phyloP scores from a whole-genome alignment of 2,329 filamentous ascomycete species.

The Colletotrichum liriopes region DNA sequence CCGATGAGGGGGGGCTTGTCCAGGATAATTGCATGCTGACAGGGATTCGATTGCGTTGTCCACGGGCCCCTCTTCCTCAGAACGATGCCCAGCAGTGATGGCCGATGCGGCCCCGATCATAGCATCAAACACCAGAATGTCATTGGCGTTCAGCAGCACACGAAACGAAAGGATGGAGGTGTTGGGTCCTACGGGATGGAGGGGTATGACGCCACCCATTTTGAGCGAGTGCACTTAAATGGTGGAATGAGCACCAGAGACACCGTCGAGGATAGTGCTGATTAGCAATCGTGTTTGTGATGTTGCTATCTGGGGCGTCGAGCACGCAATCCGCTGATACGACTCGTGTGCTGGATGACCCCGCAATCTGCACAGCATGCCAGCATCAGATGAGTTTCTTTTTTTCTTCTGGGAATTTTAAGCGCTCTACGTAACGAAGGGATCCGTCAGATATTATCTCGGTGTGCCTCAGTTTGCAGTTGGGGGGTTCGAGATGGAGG shows the following conservation, averaged over 20 bases:
- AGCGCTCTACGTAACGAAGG: not conserved
- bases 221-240: slow-evolving; percentile 1
- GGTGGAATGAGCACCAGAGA: slow-evolving; percentile 5
- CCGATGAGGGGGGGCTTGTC: slow-evolving; percentile 32
- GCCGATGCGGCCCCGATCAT: slow-evolving; percentile 31
- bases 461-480: not conserved
- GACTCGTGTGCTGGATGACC: slow-evolving; percentile 21
- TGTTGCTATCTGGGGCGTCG: slow-evolving; percentile 37
- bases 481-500: not conserved
- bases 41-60: slow-evolving; percentile 64
- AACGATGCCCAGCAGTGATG: not conserved
- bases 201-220: slow-evolving; percentile 37
- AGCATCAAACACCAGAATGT: not conserved
- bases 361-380: slow-evolving; percentile 27
- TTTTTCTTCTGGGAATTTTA: slow-evolving; percentile 4
- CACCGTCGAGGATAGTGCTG: slow-evolving; percentile 4
- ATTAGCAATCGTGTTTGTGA: slow-evolving; percentile 36
- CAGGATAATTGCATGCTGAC: slow-evolving; percentile 56
- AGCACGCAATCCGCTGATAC: slow-evolving; percentile 40
- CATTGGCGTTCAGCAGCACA: slow-evolving; percentile 23
- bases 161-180: slow-evolving; percentile 17
- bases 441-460: slow-evolving; percentile 2
- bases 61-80: not conserved
- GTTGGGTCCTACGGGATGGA: slow-evolving; percentile 1
- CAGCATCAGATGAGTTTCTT: not conserved